Evolutionary conservation across 768 basidiomycete species (phyloP).

Genomic region (Lentinula detonsa): DNA sequence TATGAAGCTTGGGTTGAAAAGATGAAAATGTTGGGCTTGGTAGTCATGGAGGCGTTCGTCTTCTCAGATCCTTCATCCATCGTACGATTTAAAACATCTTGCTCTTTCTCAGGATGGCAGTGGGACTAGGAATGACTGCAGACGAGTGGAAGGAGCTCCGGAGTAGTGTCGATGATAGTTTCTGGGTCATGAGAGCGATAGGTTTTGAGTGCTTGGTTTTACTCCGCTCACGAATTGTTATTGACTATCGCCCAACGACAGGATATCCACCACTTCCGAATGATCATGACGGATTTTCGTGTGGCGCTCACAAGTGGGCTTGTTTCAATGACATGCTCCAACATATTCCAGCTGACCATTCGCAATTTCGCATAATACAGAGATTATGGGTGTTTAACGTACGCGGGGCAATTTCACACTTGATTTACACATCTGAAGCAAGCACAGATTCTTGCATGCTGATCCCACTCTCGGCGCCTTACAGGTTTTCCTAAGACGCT

Average conservation of each 20-base stretch:
- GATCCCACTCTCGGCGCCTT: slow-evolving; percentile 77
- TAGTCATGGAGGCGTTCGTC: slow-evolving; percentile 82
- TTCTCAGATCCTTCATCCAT: background rate
- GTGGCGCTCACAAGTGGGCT: slow-evolving; percentile 81
- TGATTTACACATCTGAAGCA: background rate
- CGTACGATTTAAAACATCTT: background rate
- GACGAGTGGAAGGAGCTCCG: slow-evolving; percentile 68
- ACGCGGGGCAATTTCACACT: slow-evolving; percentile 14
- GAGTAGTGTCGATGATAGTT: slow-evolving; percentile 73
- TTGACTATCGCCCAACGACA: slow-evolving; percentile 17
- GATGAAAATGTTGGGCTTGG: slow-evolving; percentile 78
- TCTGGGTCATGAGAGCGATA: slow-evolving; percentile 87
- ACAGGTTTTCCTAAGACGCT: slow-evolving; percentile 65
- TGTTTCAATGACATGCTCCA: slow-evolving; percentile 1
- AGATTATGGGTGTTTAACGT: slow-evolving; percentile 92
- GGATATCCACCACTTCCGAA: slow-evolving; percentile 85
- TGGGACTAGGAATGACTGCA: slow-evolving; percentile 65
- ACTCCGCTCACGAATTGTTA: background rate
- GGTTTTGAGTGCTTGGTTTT: slow-evolving; percentile 32
- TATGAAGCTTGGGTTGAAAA: slow-evolving; percentile 76
- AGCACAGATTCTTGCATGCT: slow-evolving; percentile 75
- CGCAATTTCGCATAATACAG: slow-evolving; percentile 34
- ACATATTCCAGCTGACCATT: background rate
- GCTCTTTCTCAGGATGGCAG: slow-evolving; percentile 57
- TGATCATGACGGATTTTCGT: slow-evolving; percentile 78